Evolutionary conservation across 768 basidiomycete genomes (phyloP).

Genomic region (Podaxis rugospora): DNA sequence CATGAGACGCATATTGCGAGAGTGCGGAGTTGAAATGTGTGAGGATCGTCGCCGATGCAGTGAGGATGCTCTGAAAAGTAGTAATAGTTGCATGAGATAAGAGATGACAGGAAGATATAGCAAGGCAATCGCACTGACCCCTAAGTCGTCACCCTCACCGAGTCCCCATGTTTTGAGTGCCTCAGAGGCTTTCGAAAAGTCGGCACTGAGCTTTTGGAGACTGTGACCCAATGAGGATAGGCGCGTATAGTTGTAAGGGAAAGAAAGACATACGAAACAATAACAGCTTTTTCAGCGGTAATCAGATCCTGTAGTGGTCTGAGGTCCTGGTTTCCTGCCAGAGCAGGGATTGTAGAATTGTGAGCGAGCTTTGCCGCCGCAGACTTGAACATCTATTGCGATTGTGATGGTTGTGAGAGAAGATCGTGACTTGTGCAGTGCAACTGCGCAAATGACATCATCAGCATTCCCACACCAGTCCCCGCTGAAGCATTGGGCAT

Average conservation of each 20-base stretch:
- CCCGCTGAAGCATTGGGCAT: background rate
- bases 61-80: conserved; percentile 67
- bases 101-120: background rate
- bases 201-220: conserved; percentile 60
- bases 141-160: conserved; percentile 81
- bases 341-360: conserved; percentile 74
- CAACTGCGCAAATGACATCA: background rate
- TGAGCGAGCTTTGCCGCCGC: conserved; percentile 85
- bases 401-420: background rate
- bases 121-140: conserved; percentile 53
- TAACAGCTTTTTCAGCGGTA: conserved; percentile 78
- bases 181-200: conserved; percentile 68
- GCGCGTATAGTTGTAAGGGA: background rate
- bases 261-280: conserved; percentile 52
- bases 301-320: conserved; percentile 86
- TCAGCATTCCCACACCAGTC: background rate
- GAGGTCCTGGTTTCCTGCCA: conserved; percentile 71
- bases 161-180: conserved; percentile 68
- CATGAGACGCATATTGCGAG: conserved; percentile 64
- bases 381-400: conserved; percentile 60
- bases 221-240: conserved; percentile 26
- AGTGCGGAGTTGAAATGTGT: conserved; percentile 65
- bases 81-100: conserved; percentile 1
- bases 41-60: conserved; percentile 64
- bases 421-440: background rate